Evolutionary conservation across 2,329 filamentous ascomycete genomes (phyloP), one percentile per base, ranked within the genome.

Genomic region (Macrophomina phaseolina): DNA sequence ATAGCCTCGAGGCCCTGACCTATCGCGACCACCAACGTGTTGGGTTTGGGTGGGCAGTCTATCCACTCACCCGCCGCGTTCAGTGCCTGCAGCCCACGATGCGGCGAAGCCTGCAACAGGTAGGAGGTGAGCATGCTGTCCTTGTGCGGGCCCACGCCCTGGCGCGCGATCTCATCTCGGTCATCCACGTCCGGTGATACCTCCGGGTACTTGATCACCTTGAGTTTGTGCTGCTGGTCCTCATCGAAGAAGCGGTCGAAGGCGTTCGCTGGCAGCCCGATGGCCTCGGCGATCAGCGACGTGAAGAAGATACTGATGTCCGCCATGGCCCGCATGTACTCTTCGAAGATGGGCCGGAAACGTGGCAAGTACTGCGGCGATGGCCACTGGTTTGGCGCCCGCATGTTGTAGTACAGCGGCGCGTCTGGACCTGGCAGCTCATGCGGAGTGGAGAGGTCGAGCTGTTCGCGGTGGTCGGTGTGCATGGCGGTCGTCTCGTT

Each of bases 191-290:
- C 71, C 34, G 76, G 73, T 64, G 70, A 76, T 75, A 77, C 75
- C 68, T 95, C 92, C 0, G 93, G 93, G 75, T 95, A 96, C 81
- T 91, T 92, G 68, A 96, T 90, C 68, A 97, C 90, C 82, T 97
- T 97, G 73, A 96, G 85, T 82, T 96, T 96, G 81, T 96, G 92
- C 80, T 95, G 92, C 81, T 82, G 84, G 49, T 84, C 79, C 1
- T 72, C 72, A 75, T 94, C 91, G 79, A 94, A 94, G 82, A 94
- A 96, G 72, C 86, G 88, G 74, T 87, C 82, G 77, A 97, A 96
- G 0, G 93, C 91, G 61, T 85, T 79, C 0, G 83, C 69, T 0
- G 90, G 87, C 5, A 97, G 83, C 9, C 87, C 86, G 69, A 97
- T 90, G n/a, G 91, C 90, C 81, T 96, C 92, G 69, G 93, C 92